Base-by-base conservation (phyloP, 2,329 filamentous ascomycete species). In the Annulohypoxylon truncatum region DNA sequence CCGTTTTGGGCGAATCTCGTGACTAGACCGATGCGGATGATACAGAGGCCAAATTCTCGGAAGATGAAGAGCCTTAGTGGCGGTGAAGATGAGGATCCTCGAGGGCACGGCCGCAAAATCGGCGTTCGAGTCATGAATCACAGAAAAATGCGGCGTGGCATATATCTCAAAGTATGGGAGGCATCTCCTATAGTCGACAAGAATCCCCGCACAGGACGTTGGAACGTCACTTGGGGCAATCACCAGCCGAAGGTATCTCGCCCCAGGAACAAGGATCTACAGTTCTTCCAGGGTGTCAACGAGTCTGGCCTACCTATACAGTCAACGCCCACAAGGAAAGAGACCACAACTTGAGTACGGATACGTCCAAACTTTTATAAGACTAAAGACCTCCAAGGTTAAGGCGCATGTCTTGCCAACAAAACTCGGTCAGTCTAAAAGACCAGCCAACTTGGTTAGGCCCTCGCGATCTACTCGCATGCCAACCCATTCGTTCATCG, bases 381-480 rank as follows among this genome's bases (percentile, higher is more conserved):
- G 40, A 54, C n/a, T 10, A 15, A 7, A 50, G 35, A 20, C 54
- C 9, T 18, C 28, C 38, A 20, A 12, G 8, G 18, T 22, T 20
- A 44, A 9, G 6, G 15, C 15, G 33, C 5, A 38, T 50, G 10
- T 38, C 13, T 26, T 33, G 13, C 2, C n/a, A 1, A 13, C 22
- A 13, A 31, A 12, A 15, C 20, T 33, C 47, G 24, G 38, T 71
- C 48, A 79, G 52, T 78, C 77, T 68, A 80, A 66, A 70, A 85
- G 69, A 13, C 74, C 76, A 8, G 87, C 90, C 73, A 94, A 76
- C 79, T 85, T 89, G 26, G 77, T 80, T 78, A 95, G 75, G 0
- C 80, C 86, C 13, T 91, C 86, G 2, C 89, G 87, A 63, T 94
- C 91, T 1, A 94, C 89, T 31, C 92, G 85, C 87, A 95, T 89